Evolutionary conservation across 139 green algal species (phyloP).

Genomic region (Chlorella vulgaris): DNA sequence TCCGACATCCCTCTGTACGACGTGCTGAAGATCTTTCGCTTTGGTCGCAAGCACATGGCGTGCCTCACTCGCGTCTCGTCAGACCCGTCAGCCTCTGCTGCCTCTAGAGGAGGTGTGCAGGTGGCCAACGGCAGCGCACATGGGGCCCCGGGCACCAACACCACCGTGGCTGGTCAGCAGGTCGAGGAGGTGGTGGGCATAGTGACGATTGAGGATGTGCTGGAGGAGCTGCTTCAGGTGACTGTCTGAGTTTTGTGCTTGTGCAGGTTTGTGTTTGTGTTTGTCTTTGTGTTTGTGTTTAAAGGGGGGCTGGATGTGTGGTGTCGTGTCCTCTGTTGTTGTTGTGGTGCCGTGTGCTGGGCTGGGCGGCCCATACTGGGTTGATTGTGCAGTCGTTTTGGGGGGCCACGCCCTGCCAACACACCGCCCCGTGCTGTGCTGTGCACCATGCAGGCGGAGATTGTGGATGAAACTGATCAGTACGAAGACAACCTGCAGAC

Average conservation of each 20-base stretch:
- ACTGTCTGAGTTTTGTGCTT: background rate
- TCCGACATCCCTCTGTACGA: constrained; percentile 79
- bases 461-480: constrained; percentile 23
- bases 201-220: background rate
- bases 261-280: background rate
- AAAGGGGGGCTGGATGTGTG: too few relatives aligned
- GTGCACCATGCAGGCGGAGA: background rate
- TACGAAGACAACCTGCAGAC: constrained; percentile 28
- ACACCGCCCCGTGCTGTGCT: too few relatives aligned
- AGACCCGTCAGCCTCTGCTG: background rate
- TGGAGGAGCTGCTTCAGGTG: constrained; percentile 13
- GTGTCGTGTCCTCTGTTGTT: too few relatives aligned
- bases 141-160: background rate
- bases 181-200: constrained; percentile 31
- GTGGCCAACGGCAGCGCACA: background rate
- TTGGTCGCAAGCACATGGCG: constrained; percentile 87
- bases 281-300: too few relatives aligned
- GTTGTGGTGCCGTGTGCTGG: too few relatives aligned
- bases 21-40: constrained; percentile 91
- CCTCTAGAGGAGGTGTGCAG: background rate
- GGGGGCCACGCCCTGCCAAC: too few relatives aligned
- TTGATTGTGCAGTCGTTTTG: too few relatives aligned
- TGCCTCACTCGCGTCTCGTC: constrained; percentile 58
- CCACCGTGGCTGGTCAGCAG: background rate
- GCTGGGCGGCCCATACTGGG: too few relatives aligned